These are phyloP conservation scores for Cornus kousa DNA, from an alignment of 148 eudicot species.

Conservation along the genomic window DNA sequence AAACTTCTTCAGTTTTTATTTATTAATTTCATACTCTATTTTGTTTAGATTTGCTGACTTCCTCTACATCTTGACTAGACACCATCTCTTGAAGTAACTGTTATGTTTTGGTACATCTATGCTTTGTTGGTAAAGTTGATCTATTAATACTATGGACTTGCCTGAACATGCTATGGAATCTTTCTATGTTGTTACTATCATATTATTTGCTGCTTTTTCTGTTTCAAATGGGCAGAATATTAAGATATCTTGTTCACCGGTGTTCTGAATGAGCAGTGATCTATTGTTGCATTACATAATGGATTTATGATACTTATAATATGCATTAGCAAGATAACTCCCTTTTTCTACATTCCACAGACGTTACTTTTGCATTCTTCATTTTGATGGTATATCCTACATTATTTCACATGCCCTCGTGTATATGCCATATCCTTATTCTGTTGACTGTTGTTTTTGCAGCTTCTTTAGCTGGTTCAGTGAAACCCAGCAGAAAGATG, in stretches of 20 bases:
- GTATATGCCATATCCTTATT: background rate
- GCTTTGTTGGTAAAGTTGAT: background rate
- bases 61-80: background rate
- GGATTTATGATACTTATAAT: background rate
- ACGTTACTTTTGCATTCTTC: background rate
- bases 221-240: background rate
- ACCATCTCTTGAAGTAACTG: too few relatives aligned
- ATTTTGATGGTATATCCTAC: background rate
- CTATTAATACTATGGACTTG: background rate
- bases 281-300: background rate
- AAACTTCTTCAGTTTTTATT: background rate
- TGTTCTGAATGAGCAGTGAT: background rate
- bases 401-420: background rate
- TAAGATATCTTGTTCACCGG: background rate
- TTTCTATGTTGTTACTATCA: background rate
- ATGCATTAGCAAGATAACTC: background rate
- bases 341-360: background rate
- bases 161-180: background rate
- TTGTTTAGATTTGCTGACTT: background rate
- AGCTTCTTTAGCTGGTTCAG: conserved; percentile 94
- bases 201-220: background rate
- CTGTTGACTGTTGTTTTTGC: conserved; percentile 23
- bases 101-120: background rate
- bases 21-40: background rate
- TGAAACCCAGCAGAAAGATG: conserved; percentile 54